Percentiles rank a stretch among this genome's conserved stretches.
Conservation (phyloP, 768 basidiomycete species). For the Mycena albidolilacea region DNA sequence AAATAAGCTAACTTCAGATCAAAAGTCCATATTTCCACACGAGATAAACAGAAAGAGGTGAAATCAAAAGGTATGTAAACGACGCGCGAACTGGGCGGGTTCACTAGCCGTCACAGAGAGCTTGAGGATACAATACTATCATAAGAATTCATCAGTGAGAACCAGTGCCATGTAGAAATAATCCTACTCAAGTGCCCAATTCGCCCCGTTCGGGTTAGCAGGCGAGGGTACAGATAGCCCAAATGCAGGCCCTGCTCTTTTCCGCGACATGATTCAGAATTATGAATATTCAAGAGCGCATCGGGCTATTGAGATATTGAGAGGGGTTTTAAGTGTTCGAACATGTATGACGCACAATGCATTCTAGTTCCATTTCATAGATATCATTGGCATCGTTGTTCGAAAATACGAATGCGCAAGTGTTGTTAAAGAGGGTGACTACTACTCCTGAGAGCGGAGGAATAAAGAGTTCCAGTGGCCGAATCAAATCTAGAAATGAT, state of each 20-base stretch:
- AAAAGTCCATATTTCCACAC: neutral
- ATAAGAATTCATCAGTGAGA: neutral
- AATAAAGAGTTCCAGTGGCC: constrained; percentile 1
- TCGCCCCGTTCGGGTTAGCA: neutral
- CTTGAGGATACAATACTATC: neutral
- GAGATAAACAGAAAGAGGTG: neutral
- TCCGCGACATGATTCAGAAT: constrained; percentile 1
- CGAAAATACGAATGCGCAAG: neutral
- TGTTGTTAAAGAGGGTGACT: neutral
- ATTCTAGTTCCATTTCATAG: neutral
- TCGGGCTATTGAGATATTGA: neutral
- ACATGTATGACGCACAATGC: neutral
- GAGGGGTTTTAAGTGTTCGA: neutral
- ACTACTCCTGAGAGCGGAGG: neutral
- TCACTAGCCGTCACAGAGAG: neutral
- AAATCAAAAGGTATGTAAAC: constrained; percentile 1
- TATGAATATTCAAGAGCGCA: neutral
- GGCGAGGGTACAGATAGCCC: neutral
- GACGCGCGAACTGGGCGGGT: neutral
- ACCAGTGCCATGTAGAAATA: neutral
- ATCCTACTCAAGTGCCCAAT: neutral
- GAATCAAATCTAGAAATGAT: constrained; percentile 1
- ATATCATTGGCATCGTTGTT: neutral
- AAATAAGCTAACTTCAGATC: too few relatives aligned
- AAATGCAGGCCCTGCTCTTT: neutral